Evolutionary conservation across 768 basidiomycete genomes (phyloP).

Genomic region (Termitomyces eurrhizus): DNA sequence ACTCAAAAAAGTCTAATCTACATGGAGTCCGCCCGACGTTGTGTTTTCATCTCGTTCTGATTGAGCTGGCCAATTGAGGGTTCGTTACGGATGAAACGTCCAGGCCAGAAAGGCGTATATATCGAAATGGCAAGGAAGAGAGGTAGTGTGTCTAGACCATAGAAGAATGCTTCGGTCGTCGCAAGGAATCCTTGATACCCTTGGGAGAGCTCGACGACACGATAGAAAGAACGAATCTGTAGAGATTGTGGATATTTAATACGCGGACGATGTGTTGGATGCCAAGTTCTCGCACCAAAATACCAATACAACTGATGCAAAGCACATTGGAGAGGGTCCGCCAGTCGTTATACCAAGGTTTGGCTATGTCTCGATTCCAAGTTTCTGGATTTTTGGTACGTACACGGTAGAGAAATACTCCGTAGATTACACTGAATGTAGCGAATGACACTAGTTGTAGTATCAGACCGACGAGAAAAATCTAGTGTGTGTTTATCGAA

Average conservation of each 20-base stretch:
- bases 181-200: conserved; percentile 59
- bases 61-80: background rate
- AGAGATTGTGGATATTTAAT: background rate
- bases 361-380: conserved; percentile 35
- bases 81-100: conserved; percentile 38
- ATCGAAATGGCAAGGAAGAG: conserved; percentile 55
- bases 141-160: conserved; percentile 62
- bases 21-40: background rate
- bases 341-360: conserved; percentile 56
- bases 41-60: background rate
- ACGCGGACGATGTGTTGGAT: background rate
- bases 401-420: conserved; percentile 47
- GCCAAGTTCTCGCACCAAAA: conserved; percentile 41
- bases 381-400: conserved; percentile 32
- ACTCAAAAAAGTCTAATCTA: background rate
- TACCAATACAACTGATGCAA: conserved; percentile 54
- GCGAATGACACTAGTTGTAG: conserved; percentile 53
- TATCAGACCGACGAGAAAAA: conserved; percentile 24
- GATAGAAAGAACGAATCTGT: conserved; percentile 63
- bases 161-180: conserved; percentile 60
- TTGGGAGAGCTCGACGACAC: conserved; percentile 55
- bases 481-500: background rate
- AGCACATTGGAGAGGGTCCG: conserved; percentile 48
- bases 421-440: conserved; percentile 42
- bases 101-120: conserved; percentile 65